phyloP scores from a whole-genome alignment of 305 asterid genomes.

The Solanum hybrid region DNA sequence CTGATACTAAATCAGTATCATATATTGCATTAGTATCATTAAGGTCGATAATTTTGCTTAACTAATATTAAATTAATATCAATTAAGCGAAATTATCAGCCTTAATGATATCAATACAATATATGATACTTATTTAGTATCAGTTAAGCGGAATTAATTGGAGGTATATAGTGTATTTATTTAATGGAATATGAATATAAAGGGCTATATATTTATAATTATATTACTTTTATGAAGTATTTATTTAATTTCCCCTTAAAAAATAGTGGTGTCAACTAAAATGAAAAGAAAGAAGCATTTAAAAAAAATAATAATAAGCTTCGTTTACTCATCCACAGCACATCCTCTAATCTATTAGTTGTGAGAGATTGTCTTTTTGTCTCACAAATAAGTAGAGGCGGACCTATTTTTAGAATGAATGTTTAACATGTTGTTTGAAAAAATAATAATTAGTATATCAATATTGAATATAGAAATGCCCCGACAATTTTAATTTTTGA shows the following conservation, averaged over 20 bases:
- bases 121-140: not conserved
- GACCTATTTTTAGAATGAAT: not conserved
- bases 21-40: no score
- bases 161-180: not conserved
- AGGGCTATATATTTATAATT: not conserved
- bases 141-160: no score
- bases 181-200: no score
- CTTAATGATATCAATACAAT: no score
- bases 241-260: no score
- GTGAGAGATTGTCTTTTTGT: not conserved
- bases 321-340: not conserved
- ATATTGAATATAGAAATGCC: not conserved
- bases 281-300: not conserved
- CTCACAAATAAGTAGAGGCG: not conserved
- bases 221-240: no score
- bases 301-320: no score
- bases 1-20: no score
- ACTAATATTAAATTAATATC: no score
- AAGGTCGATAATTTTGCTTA: not conserved
- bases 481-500: not conserved
- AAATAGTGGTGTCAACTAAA: not conserved
- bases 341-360: not conserved
- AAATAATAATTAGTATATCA: not conserved
- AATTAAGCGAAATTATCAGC: no score
- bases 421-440: not conserved